Conservation (phyloP, 106 monocot genomes). For the Ottelia alismoides region DNA sequence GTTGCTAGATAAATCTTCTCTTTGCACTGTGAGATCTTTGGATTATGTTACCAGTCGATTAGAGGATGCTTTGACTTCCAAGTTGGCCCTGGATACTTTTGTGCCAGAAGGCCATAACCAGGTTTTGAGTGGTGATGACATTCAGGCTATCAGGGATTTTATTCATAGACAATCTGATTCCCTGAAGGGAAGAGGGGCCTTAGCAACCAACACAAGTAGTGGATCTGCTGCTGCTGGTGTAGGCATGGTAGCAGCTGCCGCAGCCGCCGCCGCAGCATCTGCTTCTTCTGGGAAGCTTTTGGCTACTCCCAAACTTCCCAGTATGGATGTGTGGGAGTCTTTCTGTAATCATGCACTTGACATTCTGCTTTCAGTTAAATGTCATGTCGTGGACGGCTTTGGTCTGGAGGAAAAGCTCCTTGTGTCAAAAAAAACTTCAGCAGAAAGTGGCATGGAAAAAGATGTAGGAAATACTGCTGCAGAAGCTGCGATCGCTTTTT, state of each 20-base stretch:
- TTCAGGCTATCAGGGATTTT: conserved; percentile 76
- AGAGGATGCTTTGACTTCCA: conserved; percentile 35
- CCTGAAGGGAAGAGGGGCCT: conserved; percentile 63
- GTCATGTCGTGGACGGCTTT: conserved; percentile 11
- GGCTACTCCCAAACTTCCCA: conserved; percentile 56
- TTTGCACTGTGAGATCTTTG: conserved; percentile 40
- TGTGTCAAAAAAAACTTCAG: conserved; percentile 4
- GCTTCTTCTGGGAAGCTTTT: conserved; percentile 48
- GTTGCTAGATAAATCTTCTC: conserved; percentile 43
- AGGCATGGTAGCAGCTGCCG: conserved; percentile 83
- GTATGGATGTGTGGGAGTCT: conserved; percentile 59
- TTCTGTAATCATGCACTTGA: conserved; percentile 34
- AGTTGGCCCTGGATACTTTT: conserved; percentile 20
- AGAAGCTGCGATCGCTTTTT: conserved; percentile 36
- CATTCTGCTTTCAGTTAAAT: conserved; percentile 32
- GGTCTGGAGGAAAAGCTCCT: conserved; percentile 4
- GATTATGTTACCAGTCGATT: conserved; percentile 49
- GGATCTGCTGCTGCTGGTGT: conserved; percentile 58
- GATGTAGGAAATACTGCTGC: conserved; percentile 12
- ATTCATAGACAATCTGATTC: conserved; percentile 64
- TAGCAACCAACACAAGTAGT: conserved; percentile 36
- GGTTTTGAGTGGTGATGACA: conserved; percentile 38
- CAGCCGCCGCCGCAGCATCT: conserved; percentile 80
- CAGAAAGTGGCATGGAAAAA: conserved; percentile 9
- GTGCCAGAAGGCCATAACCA: conserved; percentile 38